phyloP scores from a whole-genome alignment of 257 asterid species.

The Salvia rosmarinus region DNA sequence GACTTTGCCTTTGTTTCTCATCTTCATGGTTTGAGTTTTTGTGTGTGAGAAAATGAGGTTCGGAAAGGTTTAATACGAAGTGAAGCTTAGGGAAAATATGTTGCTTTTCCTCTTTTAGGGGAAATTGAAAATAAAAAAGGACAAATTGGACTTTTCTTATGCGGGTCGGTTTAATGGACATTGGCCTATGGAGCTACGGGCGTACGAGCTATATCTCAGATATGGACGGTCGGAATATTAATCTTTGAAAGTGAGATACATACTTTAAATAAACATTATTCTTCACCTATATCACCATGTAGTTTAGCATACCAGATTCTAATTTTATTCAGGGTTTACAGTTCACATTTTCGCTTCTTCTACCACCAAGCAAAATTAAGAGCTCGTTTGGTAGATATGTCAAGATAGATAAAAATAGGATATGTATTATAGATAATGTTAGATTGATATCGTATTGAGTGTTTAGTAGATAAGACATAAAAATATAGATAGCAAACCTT shows the following conservation, averaged over 20 bases:
- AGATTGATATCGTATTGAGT: too few species aligned
- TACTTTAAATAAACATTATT: neutral
- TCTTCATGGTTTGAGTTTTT: conserved; percentile 40
- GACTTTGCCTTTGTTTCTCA: conserved; percentile 79
- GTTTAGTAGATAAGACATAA: too few species aligned
- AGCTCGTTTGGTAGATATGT: too few species aligned
- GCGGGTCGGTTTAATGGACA: conserved; percentile 12
- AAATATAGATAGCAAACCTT: too few species aligned
- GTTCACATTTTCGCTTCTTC: too few species aligned
- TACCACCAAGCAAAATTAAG: too few species aligned
- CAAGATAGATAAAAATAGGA: too few species aligned
- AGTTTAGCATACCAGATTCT: neutral
- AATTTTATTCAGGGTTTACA: neutral
- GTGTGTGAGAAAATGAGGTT: neutral
- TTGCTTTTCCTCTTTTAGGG: too few species aligned
- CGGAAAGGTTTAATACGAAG: neutral
- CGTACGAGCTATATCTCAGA: neutral
- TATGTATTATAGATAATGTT: too few species aligned
- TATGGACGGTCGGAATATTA: neutral
- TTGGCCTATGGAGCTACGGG: neutral
- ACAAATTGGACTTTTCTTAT: too few species aligned
- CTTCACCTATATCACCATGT: neutral
- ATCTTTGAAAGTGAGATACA: neutral
- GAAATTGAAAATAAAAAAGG: too few species aligned
- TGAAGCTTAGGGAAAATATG: conserved; percentile 5